phyloP scores from a whole-genome alignment of 2,329 filamentous ascomycete genomes.

The Cercospora beticola region DNA sequence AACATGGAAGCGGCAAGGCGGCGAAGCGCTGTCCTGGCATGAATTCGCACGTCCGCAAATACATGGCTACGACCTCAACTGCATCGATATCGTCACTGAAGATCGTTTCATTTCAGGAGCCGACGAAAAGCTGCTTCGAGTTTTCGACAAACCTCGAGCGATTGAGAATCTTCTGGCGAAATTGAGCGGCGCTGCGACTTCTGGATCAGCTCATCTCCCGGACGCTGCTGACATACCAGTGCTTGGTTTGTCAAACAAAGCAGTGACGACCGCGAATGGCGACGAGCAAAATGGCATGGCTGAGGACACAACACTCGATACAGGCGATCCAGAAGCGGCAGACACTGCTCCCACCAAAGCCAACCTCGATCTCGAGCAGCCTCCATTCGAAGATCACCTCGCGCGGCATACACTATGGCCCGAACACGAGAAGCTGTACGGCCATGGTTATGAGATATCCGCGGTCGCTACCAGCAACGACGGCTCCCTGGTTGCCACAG shows the following conservation, averaged over 20 bases:
- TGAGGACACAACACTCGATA: constrained; percentile 48
- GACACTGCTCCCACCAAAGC: constrained; percentile 59
- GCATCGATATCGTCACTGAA: constrained; percentile 72
- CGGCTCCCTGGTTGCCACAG: constrained; percentile 76
- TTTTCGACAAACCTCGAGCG: constrained; percentile 85
- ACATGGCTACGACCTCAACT: constrained; percentile 97
- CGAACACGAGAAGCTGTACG: constrained; percentile 93
- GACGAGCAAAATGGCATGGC: constrained; percentile 30
- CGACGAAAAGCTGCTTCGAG: constrained; percentile 95
- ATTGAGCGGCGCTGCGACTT: constrained; percentile 25
- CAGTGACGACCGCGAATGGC: constrained; percentile 58
- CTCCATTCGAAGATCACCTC: constrained; percentile 86
- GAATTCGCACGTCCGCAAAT: constrained; percentile 96
- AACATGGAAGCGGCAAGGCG: constrained; percentile 62
- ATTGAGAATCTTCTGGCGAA: constrained; percentile 63
- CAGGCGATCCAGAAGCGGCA: constrained; percentile 57
- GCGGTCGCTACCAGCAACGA: constrained; percentile 76
- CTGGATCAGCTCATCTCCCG: constrained; percentile 53
- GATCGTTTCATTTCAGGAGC: constrained; percentile 88
- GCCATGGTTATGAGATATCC: constrained; percentile 95
- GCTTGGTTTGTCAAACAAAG: constrained; percentile 93
- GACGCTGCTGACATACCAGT: constrained; percentile 95
- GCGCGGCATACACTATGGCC: constrained; percentile 92
- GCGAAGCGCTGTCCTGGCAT: constrained; percentile 68
- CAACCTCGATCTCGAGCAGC: constrained; percentile 65